A percentile compares a stretch with the other conserved stretches of the same genome.
Conservation (phyloP, 495 filamentous ascomycete species). For the Penicillium cinerascens region DNA sequence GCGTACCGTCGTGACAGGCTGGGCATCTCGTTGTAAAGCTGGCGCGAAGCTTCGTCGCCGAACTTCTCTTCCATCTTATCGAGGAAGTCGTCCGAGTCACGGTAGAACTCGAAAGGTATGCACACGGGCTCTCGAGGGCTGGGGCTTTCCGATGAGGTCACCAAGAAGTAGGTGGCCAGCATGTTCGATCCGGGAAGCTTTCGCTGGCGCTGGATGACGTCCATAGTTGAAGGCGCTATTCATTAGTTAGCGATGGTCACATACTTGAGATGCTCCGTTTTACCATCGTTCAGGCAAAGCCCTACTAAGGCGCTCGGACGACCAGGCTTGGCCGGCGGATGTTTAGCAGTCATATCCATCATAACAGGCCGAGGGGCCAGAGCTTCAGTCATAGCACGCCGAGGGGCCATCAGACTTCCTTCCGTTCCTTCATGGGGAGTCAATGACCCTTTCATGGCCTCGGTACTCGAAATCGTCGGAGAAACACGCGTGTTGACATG, state of each 20-base stretch:
- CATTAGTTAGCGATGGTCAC: neutral
- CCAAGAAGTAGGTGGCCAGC: slow-evolving; percentile 14
- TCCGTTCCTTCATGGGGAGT: neutral
- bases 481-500: neutral
- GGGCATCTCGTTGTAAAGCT: slow-evolving; percentile 1
- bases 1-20: slow-evolving; percentile 1
- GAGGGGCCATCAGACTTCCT: neutral
- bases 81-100: slow-evolving; percentile 9
- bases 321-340: neutral
- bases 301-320: neutral
- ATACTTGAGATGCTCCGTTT: neutral
- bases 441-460: neutral
- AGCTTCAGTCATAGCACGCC: neutral
- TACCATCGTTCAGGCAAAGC: neutral
- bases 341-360: neutral
- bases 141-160: slow-evolving; percentile 6
- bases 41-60: neutral
- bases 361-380: neutral
- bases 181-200: neutral
- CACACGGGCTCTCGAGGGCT: slow-evolving; percentile 6
- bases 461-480: neutral
- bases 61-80: slow-evolving; percentile 7
- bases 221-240: neutral
- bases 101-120: slow-evolving; percentile 15
- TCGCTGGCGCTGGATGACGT: neutral